phyloP scores from a whole-genome alignment of 495 filamentous ascomycete species.

The Achaetomiella virescens region DNA sequence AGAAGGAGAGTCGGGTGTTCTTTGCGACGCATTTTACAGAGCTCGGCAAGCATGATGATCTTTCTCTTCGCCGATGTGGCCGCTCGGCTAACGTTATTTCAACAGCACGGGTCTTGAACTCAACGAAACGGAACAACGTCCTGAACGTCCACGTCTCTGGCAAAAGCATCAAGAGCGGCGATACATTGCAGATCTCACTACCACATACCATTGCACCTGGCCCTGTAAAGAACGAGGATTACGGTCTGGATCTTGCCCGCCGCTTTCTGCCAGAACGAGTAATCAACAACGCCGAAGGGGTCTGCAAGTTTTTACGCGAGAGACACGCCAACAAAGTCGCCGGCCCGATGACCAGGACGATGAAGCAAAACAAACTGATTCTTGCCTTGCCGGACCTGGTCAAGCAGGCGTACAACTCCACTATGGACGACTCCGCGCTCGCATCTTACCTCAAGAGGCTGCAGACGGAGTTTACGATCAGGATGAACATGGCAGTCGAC shows the following conservation, averaged over 20 bases:
- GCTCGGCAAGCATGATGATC: constrained; percentile 42
- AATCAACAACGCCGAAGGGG: constrained; percentile 57
- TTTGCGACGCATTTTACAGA: constrained; percentile 92
- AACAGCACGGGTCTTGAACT: constrained; percentile 58
- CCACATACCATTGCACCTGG: constrained; percentile 74
- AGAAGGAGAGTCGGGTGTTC: constrained; percentile 71
- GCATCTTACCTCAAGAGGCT: constrained; percentile 60
- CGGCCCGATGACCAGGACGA: constrained; percentile 44
- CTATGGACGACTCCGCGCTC: constrained; percentile 60
- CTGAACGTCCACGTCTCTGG: constrained; percentile 76
- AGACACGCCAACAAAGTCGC: constrained; percentile 47
- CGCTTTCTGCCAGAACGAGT: constrained; percentile 65
- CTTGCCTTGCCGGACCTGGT: constrained; percentile 70
- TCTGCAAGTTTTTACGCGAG: constrained; percentile 55
- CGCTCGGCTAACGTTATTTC: not conserved
- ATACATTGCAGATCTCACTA: constrained; percentile 62
- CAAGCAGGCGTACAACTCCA: constrained; percentile 59
- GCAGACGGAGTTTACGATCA: constrained; percentile 67
- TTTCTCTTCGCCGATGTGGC: not conserved
- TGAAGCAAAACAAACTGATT: constrained; percentile 50
- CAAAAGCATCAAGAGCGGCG: constrained; percentile 44
- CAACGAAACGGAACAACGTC: constrained; percentile 60
- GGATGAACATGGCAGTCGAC: constrained; percentile 59
- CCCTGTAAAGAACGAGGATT: constrained; percentile 63
- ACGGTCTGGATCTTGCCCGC: constrained; percentile 71